These are phyloP conservation scores for Glycyrrhiza uralensis DNA, from an alignment of 306 rosid genomes.

Conservation along the genomic window DNA sequence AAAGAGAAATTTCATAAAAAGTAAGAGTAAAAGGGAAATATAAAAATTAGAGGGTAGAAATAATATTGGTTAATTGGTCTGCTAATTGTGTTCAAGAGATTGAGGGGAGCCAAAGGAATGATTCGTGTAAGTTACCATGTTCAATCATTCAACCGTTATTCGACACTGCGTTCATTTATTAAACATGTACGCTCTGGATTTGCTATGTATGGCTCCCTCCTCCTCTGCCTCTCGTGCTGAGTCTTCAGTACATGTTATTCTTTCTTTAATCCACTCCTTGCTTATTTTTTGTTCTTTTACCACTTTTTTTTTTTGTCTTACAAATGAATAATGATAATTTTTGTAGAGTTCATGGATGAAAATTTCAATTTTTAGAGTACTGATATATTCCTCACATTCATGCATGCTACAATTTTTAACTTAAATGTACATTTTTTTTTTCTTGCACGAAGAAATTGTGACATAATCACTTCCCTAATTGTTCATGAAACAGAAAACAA, in stretches of 20 bases:
- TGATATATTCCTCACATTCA: background rate
- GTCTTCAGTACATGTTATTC: background rate
- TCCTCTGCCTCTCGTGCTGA: constrained; percentile 17
- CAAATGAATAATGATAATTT: background rate
- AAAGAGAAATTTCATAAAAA: too few species aligned
- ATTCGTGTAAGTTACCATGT: background rate
- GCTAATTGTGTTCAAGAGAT: background rate
- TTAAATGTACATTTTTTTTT: background rate
- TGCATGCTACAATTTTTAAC: background rate
- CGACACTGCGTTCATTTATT: constrained; percentile 2
- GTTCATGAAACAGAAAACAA: too few species aligned
- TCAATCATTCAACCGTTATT: background rate
- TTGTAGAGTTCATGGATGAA: background rate
- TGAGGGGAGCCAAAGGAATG: background rate
- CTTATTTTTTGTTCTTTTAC: background rate
- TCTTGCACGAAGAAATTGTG: background rate
- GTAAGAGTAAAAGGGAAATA: background rate
- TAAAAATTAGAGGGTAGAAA: background rate
- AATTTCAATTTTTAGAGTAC: background rate
- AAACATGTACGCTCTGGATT: constrained; percentile 9
- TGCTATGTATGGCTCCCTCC: constrained; percentile 21
- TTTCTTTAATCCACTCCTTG: too few species aligned
- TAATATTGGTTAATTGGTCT: background rate
- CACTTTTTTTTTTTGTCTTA: too few species aligned
- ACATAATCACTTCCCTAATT: background rate